Conservation (phyloP, 2,329 filamentous ascomycete genomes). For the Penicillium sp. region DNA sequence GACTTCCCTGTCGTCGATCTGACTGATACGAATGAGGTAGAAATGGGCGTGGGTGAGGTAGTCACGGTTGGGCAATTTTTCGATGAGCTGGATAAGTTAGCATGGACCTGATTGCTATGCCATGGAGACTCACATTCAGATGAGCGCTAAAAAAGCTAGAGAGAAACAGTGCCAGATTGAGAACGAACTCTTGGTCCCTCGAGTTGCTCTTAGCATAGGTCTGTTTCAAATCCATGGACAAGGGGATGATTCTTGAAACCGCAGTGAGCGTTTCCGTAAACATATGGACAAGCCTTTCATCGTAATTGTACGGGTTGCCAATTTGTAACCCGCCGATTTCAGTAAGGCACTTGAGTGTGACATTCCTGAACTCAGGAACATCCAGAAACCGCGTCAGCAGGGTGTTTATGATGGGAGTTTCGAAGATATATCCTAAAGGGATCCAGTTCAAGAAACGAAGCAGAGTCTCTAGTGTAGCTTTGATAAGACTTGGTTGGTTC, state of each 20-base stretch:
- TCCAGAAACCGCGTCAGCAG: conserved; percentile 86
- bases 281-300: conserved; percentile 95
- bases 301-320: conserved; percentile 65
- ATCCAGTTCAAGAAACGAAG: conserved; percentile 99
- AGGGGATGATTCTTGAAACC: conserved; percentile 84
- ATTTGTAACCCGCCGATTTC: conserved; percentile 93
- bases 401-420: conserved; percentile 91
- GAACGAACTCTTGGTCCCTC: conserved; percentile 91
- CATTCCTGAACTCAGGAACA: conserved; percentile 87
- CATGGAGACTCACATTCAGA: conserved; percentile 65
- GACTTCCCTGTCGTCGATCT: conserved; percentile 96
- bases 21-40: conserved; percentile 94
- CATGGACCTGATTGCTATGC: too few relatives aligned
- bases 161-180: conserved; percentile 89
- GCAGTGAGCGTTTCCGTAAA: conserved; percentile 93
- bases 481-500: conserved; percentile 77
- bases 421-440: conserved; percentile 94
- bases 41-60: conserved; percentile 94
- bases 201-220: conserved; percentile 89
- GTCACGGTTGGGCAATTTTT: conserved; percentile 88
- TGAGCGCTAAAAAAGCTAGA: conserved; percentile 96
- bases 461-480: conserved; percentile 91
- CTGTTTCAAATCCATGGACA: conserved; percentile 78
- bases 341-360: conserved; percentile 91
- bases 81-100: conserved; percentile 63